Conservation (phyloP, 345 rosid species). For the Erodium maritimum region DNA sequence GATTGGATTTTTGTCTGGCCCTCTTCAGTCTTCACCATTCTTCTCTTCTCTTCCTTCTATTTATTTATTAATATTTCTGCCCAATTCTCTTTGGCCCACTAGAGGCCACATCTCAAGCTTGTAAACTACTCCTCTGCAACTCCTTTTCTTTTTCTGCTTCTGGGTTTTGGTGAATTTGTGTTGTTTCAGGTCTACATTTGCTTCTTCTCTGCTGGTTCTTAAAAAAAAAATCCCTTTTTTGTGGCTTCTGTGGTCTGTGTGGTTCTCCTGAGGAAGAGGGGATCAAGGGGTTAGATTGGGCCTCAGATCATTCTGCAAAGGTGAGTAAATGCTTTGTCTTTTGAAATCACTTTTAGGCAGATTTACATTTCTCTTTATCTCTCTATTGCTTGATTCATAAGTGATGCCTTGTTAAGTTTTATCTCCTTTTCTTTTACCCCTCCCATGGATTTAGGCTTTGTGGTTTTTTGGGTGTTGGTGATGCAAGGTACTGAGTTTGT, state of each 20-base stretch:
- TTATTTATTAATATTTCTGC: not conserved
- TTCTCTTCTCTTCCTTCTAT: slow-evolving; percentile 7
- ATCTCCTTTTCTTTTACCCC: slow-evolving; percentile 10
- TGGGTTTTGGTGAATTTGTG: slow-evolving; percentile 18
- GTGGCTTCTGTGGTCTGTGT: slow-evolving; percentile 22
- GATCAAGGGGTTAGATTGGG: slow-evolving; percentile 29
- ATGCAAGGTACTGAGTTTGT: slow-evolving; percentile 3
- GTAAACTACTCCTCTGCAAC: slow-evolving; percentile 23
- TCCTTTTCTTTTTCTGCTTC: slow-evolving; percentile 9
- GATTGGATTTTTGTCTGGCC: slow-evolving; percentile 24
- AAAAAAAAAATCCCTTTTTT: slow-evolving; percentile 22
- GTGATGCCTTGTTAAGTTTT: slow-evolving; percentile 42
- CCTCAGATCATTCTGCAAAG: slow-evolving; percentile 12
- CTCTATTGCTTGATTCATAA: slow-evolving; percentile 56
- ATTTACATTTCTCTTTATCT: slow-evolving; percentile 22
- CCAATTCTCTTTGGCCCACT: slow-evolving; percentile 16
- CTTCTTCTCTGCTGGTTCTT: slow-evolving; percentile 23
- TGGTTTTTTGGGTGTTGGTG: slow-evolving; percentile 5
- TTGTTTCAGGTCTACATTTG: slow-evolving; percentile 31
- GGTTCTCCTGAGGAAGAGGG: slow-evolving; percentile 36
- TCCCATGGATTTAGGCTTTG: slow-evolving; percentile 6
- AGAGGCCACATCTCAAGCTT: slow-evolving; percentile 19
- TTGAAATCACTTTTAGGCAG: slow-evolving; percentile 5
- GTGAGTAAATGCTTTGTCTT: slow-evolving; percentile 18
- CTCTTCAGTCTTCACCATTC: slow-evolving; percentile 22